A percentile compares a stretch with the other conserved stretches of the same genome.
Conservation (phyloP, 2,329 filamentous ascomycete genomes). For the Fusarium paranaense region DNA sequence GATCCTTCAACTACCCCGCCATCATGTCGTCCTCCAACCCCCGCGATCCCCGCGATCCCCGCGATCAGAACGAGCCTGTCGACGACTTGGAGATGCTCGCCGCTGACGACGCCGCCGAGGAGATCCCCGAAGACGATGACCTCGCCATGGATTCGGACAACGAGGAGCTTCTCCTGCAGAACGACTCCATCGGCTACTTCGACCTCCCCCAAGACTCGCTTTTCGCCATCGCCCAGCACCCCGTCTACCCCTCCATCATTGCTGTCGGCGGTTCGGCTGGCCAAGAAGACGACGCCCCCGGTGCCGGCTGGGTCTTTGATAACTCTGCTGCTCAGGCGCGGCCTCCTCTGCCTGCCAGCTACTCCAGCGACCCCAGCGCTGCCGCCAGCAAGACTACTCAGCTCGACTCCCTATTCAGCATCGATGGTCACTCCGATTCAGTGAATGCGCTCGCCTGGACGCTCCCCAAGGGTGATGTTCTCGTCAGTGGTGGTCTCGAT, state of each 20-base stretch:
- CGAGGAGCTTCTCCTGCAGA: constrained; percentile 84
- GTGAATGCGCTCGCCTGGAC: constrained; percentile 91
- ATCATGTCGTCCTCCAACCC: constrained; percentile 49
- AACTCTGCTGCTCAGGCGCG: constrained; percentile 70
- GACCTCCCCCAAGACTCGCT: constrained; percentile 91
- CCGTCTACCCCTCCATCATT: constrained; percentile 79
- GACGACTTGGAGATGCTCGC: constrained; percentile 53
- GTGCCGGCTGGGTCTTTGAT: constrained; percentile 89
- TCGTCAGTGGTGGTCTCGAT: constrained; percentile 89
- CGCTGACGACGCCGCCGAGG: constrained; percentile 76
- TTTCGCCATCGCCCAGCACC: constrained; percentile 95
- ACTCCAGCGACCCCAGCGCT: constrained; percentile 71
- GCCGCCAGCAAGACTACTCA: constrained; percentile 63
- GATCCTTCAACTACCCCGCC: constrained; percentile 39
- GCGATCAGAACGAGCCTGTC: constrained; percentile 36
- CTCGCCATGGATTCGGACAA: constrained; percentile 84
- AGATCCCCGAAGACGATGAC: constrained; percentile 79
- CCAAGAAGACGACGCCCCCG: constrained; percentile 69
- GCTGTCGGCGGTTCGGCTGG: constrained; percentile 84
- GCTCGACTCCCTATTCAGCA: constrained; percentile 74
- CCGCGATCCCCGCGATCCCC: constrained; percentile 40
- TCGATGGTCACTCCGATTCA: constrained; percentile 93
- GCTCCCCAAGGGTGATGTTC: constrained; percentile 82
- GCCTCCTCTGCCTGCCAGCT: constrained; percentile 82
- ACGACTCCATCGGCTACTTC: constrained; percentile 94